These are phyloP conservation scores for Stylonectria norvegica DNA, from an alignment of 2,329 filamentous ascomycete species.

Conservation along the genomic window DNA sequence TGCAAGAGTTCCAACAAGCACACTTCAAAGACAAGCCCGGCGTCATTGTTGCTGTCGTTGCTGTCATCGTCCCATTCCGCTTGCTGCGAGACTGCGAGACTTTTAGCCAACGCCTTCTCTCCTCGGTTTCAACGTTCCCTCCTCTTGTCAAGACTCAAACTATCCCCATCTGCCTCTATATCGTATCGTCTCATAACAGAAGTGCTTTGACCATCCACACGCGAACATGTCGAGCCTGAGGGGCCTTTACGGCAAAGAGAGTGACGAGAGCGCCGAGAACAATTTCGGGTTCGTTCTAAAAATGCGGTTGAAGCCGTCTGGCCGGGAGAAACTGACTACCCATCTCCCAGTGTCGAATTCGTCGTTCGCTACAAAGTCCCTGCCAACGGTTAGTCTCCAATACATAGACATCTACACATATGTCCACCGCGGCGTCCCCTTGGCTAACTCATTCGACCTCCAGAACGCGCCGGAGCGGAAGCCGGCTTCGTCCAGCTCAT, in stretches of 20 bases:
- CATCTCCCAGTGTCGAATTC: conserved; percentile 68
- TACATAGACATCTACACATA: conserved; percentile 1
- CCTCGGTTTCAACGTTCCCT: too few relatives aligned
- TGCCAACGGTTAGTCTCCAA: conserved; percentile 54
- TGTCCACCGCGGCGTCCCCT: conserved; percentile 3
- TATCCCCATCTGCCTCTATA: too few relatives aligned
- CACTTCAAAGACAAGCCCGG: too few relatives aligned
- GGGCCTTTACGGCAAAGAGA: conserved; percentile 31
- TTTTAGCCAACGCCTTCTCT: too few relatives aligned
- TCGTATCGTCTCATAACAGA: too few relatives aligned
- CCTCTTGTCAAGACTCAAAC: too few relatives aligned
- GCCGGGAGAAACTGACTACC: conserved; percentile 10
- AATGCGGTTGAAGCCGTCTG: neutral
- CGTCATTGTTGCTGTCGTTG: too few relatives aligned
- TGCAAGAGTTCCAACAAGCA: too few relatives aligned
- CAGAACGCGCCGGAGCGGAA: conserved; percentile 67
- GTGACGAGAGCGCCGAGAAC: conserved; percentile 25
- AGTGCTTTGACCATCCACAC: too few relatives aligned
- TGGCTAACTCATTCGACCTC: conserved; percentile 5
- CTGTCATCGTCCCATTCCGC: too few relatives aligned
- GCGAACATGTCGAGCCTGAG: conserved; percentile 32
- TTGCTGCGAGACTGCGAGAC: too few relatives aligned
- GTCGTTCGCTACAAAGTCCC: conserved; percentile 77
- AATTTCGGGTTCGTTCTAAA: conserved; percentile 41
- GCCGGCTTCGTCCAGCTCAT: conserved; percentile 76